These are phyloP conservation scores for Panus rudis DNA, from an alignment of 768 basidiomycete species.

Conservation along the genomic window DNA sequence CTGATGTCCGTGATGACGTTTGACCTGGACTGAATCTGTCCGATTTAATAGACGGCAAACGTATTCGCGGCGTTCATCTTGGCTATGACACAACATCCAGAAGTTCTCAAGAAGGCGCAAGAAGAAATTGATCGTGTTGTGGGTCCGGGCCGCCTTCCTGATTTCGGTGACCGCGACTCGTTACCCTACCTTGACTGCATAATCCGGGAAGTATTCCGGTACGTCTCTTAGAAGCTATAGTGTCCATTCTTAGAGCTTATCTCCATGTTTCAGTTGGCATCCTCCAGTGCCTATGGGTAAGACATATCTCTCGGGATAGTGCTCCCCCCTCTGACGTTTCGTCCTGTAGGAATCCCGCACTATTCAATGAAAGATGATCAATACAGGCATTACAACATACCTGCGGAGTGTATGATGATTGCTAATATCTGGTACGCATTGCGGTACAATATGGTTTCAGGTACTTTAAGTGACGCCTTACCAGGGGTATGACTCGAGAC, in stretches of 20 bases:
- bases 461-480: background rate
- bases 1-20: background rate
- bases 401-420: conserved; percentile 5
- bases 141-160: conserved; percentile 34
- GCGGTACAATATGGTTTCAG: background rate
- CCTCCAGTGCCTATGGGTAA: too few species aligned
- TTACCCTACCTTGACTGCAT: conserved; percentile 35
- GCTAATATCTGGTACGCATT: conserved; percentile 7
- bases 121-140: conserved; percentile 37
- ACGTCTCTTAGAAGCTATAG: background rate
- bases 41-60: conserved; percentile 30
- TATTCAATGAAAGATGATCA: conserved; percentile 8
- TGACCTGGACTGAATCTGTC: background rate
- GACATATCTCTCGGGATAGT: too few species aligned
- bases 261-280: too few species aligned
- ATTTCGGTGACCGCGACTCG: conserved; percentile 30
- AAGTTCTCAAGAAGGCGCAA: conserved; percentile 32
- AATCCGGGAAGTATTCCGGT: background rate
- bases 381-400: conserved; percentile 9
- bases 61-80: conserved; percentile 33
- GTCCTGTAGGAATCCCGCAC: conserved; percentile 10
- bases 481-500: conserved; percentile 24
- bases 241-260: too few species aligned
- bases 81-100: conserved; percentile 33
- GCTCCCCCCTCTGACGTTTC: background rate